phyloP scores from a whole-genome alignment of 192 early-diverging fungal species.

The Diversispora epigaea region DNA sequence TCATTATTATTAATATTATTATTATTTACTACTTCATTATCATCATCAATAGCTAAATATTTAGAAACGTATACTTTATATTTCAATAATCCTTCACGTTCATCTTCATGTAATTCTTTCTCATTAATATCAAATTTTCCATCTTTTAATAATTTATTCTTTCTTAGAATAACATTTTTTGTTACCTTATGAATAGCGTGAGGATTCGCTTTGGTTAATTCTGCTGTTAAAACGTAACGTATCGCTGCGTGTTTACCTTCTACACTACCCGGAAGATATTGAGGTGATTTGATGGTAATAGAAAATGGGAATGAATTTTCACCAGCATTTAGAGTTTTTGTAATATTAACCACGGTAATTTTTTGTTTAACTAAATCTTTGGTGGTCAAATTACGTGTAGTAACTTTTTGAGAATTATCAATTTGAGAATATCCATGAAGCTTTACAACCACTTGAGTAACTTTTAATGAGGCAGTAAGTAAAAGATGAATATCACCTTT shows the following conservation, averaged over 20 bases:
- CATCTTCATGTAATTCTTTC: constrained; percentile 13
- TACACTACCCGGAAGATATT: constrained; percentile 15
- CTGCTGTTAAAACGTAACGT: constrained; percentile 23
- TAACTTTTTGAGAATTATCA: constrained; percentile 30
- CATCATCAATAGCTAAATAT: constrained; percentile 21
- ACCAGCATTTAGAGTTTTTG: constrained; percentile 22
- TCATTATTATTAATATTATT: not conserved
- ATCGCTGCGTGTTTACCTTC: constrained; percentile 30
- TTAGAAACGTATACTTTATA: constrained; percentile 25
- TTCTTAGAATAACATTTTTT: constrained; percentile 31
- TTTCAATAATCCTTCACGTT: constrained; percentile 28
- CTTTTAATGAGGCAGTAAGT: constrained; percentile 23
- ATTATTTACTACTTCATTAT: not conserved
- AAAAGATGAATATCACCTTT: constrained; percentile 24
- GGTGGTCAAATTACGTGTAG: constrained; percentile 16
- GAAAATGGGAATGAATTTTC: constrained; percentile 14
- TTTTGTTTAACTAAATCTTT: constrained; percentile 35
- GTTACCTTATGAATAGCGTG: constrained; percentile 23
- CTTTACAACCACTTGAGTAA: constrained; percentile 30
- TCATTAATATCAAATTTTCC: constrained; percentile 17
- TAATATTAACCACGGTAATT: constrained; percentile 26
- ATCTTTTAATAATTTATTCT: not conserved
- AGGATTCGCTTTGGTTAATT: constrained; percentile 23
- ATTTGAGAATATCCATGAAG: constrained; percentile 32
- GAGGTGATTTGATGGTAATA: constrained; percentile 11